These are phyloP conservation scores for Lindgomyces ingoldianus DNA, from an alignment of 495 filamentous ascomycete genomes.

Conservation along the genomic window DNA sequence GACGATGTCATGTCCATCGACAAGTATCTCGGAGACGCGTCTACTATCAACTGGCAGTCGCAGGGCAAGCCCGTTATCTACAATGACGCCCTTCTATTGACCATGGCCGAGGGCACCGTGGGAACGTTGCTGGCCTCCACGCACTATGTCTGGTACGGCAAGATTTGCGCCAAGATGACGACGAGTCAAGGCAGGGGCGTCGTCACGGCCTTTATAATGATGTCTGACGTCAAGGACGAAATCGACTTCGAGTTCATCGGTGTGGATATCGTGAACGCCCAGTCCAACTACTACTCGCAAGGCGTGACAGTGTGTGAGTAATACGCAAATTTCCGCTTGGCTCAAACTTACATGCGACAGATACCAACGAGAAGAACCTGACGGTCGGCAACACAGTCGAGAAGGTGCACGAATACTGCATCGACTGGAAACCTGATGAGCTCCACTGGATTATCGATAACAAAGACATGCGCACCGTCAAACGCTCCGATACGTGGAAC, in stretches of 20 bases:
- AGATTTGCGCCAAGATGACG: conserved; percentile 81
- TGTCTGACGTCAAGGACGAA: conserved; percentile 94
- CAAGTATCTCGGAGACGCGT: conserved; percentile 82
- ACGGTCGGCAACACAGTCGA: conserved; percentile 68
- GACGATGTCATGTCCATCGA: conserved; percentile 67
- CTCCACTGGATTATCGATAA: conserved; percentile 88
- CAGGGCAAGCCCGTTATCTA: conserved; percentile 70
- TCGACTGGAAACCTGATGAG: conserved; percentile 85
- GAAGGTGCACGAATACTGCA: conserved; percentile 86
- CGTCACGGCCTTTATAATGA: conserved; percentile 91
- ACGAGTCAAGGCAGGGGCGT: conserved; percentile 83
- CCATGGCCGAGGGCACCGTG: conserved; percentile 77
- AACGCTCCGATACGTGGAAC: conserved; percentile 81
- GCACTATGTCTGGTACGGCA: conserved; percentile 96
- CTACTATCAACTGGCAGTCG: conserved; percentile 80
- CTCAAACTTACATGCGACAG: conserved; percentile 51
- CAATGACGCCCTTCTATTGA: conserved; percentile 70
- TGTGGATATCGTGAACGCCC: conserved; percentile 69
- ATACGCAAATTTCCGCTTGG: background rate
- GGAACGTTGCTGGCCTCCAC: conserved; percentile 89
- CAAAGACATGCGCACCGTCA: conserved; percentile 67
- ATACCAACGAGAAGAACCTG: conserved; percentile 71
- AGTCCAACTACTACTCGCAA: conserved; percentile 98
- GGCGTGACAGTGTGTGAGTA: conserved; percentile 87
- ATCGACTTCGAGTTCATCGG: conserved; percentile 97